These are phyloP conservation scores for Phytophthora citricola DNA, from an alignment of 352 stramenopile species.

Conservation along the genomic window DNA sequence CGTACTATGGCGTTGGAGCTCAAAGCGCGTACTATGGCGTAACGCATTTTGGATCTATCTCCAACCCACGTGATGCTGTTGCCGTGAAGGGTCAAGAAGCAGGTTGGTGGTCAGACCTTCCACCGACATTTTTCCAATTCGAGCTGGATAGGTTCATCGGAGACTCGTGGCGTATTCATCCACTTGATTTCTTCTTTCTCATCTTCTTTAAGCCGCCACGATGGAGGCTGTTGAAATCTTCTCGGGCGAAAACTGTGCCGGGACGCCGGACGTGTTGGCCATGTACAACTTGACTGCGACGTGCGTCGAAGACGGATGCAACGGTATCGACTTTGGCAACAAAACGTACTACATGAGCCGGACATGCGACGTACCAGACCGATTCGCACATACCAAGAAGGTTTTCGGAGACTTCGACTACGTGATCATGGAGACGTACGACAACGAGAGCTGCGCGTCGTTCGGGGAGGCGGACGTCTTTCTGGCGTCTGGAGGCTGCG, in stretches of 20 bases:
- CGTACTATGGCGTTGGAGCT: background rate
- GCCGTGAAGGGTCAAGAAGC: constrained; percentile 1
- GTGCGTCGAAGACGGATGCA: constrained; percentile 16
- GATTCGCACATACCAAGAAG: constrained; percentile 9
- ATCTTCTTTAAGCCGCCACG: background rate
- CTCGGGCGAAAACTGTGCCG: constrained; percentile 22
- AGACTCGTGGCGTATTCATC: constrained; percentile 1
- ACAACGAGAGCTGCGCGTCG: constrained; percentile 15
- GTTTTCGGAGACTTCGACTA: constrained; percentile 27
- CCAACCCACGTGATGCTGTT: background rate
- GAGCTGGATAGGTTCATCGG: constrained; percentile 5
- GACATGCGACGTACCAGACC: constrained; percentile 23
- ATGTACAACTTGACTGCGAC: constrained; percentile 9
- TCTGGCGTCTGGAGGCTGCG: constrained; percentile 17
- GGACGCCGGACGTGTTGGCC: constrained; percentile 23
- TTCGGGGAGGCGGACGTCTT: constrained; percentile 24
- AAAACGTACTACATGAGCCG: constrained; percentile 18
- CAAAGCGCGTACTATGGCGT: no score
- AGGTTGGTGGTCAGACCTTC: constrained; percentile 14
- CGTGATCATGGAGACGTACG: constrained; percentile 27
- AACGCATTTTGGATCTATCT: background rate
- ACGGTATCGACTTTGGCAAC: constrained; percentile 16
- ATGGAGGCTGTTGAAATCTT: constrained; percentile 25
- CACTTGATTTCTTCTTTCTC: constrained; percentile 1
- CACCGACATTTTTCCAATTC: constrained; percentile 9